A percentile compares a stretch with the other conserved stretches of the same genome.
phyloP scores from a whole-genome alignment of 2,329 filamentous ascomycete species.

The Aureobasidium sp. region DNA sequence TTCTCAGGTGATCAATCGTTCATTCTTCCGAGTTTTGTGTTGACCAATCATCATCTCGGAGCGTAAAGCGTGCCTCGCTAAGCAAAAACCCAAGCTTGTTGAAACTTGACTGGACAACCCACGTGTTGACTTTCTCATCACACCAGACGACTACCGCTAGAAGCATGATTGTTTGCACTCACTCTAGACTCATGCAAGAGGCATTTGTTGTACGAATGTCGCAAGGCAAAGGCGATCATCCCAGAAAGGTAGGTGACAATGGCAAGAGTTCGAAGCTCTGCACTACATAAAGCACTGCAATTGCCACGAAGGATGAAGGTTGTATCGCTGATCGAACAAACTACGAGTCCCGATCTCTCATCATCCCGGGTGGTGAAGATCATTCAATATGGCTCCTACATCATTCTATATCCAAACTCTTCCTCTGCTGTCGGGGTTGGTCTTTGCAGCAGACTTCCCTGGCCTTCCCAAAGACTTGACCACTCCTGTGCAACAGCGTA shows the following conservation, averaged over 20 bases:
- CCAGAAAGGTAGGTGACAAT: slow-evolving; percentile 8
- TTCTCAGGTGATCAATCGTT: neutral
- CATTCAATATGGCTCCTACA: neutral
- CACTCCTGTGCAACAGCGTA: slow-evolving; percentile 49
- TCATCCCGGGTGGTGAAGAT: neutral
- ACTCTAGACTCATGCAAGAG: neutral
- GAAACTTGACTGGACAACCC: slow-evolving; percentile 3
- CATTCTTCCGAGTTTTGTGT: neutral
- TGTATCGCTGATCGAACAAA: neutral
- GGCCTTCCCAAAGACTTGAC: slow-evolving; percentile 43
- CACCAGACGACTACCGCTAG: neutral
- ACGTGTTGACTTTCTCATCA: neutral
- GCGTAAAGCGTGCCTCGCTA: slow-evolving; percentile 7
- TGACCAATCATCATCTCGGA: neutral
- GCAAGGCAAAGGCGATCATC: neutral
- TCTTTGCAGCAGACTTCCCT: slow-evolving; percentile 32
- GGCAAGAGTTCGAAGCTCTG: neutral
- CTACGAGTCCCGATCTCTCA: neutral
- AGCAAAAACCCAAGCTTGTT: neutral
- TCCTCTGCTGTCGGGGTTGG: neutral
- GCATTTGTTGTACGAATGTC: neutral
- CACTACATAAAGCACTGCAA: neutral
- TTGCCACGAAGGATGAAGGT: neutral
- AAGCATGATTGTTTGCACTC: neutral
- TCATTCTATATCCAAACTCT: neutral